These are phyloP conservation scores for Senna siamea DNA, from an alignment of 306 rosid species.

Conservation along the genomic window DNA sequence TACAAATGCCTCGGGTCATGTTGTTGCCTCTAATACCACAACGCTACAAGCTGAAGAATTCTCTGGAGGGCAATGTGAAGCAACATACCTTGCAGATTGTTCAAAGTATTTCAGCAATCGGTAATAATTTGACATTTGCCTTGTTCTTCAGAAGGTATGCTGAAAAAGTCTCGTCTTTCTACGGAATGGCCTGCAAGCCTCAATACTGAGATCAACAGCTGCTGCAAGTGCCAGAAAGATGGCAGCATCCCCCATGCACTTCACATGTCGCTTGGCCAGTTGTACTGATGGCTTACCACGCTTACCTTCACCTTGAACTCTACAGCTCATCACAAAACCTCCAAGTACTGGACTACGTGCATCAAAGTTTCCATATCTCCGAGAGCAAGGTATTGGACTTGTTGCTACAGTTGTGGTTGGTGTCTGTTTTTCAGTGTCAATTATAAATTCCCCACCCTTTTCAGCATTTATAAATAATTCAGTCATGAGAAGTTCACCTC, in stretches of 20 bases:
- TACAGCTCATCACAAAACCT: conserved; percentile 90
- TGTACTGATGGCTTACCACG: conserved; percentile 73
- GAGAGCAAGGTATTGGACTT: conserved; percentile 79
- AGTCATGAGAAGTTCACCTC: conserved; percentile 78
- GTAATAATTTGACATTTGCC: conserved; percentile 20
- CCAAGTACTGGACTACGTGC: conserved; percentile 64
- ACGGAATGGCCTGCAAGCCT: conserved; percentile 80
- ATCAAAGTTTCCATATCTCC: conserved; percentile 82
- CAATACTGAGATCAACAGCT: conserved; percentile 82
- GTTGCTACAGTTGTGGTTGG: conserved; percentile 41
- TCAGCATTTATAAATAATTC: conserved; percentile 75
- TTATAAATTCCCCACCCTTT: conserved; percentile 87
- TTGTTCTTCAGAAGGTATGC: conserved; percentile 39
- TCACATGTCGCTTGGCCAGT: conserved; percentile 82
- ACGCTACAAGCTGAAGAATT: no score
- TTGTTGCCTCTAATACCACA: no score
- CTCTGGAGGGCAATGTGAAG: no score
- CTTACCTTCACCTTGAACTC: conserved; percentile 91
- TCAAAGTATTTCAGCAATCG: no score
- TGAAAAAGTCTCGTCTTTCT: conserved; percentile 60
- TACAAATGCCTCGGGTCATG: no score
- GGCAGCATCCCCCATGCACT: conserved; percentile 87
- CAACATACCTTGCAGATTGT: no score
- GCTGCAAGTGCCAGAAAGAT: conserved; percentile 96
- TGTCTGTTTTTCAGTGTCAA: conserved; percentile 76